Evolutionary conservation across 768 basidiomycete species (phyloP), one percentile per base, ranked within the genome.

Genomic region (Pleurotus tuber-regium): DNA sequence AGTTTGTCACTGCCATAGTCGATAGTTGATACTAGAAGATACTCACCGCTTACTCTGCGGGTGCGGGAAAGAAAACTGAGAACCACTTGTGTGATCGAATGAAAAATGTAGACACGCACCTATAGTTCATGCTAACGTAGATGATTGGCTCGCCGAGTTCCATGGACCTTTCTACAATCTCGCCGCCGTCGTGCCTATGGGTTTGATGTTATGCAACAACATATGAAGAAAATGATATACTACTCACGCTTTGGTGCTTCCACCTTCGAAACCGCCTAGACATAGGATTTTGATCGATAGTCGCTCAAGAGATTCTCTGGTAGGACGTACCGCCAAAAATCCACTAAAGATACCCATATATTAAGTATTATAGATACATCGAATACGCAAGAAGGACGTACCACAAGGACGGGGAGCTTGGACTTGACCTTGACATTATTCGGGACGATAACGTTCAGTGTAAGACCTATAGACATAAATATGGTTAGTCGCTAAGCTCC

Each of bases 401-500:
- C 81, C 24, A 74, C 78, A 14, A 80, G 64, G 4, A 84, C 78
- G 2, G 83, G 82, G 1, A 83, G 63, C 42, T 76, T 76, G 8
- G 73, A 73, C 0, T 57, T 57, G 1, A 73, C 47, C 0, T 68
- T 72, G 1, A 75, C 70, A 30, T 55, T 60, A 1, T 64, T 59
- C 4, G 83, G 80, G 42, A 69, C 72, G 25, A 79, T 56, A n/a
- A 83, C 72, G 54, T 84, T 82, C 30, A 85, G 52, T 1, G 73
- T 80, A n/a, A 83, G 65, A 63, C 80, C 80, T 76, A 29, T 2
- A 39, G 2, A 16, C 46, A 3, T 31, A 24, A 40, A 19, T 36
- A 18, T 10, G 23, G 19, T 7, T 3, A 24, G 11, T 29, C 25
- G 35, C 35, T 14, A 7, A 14, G 23, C 18, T 36, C 35, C 18